Conservation (phyloP, 768 basidiomycete species). For the Calocybe gangraenosa region DNA sequence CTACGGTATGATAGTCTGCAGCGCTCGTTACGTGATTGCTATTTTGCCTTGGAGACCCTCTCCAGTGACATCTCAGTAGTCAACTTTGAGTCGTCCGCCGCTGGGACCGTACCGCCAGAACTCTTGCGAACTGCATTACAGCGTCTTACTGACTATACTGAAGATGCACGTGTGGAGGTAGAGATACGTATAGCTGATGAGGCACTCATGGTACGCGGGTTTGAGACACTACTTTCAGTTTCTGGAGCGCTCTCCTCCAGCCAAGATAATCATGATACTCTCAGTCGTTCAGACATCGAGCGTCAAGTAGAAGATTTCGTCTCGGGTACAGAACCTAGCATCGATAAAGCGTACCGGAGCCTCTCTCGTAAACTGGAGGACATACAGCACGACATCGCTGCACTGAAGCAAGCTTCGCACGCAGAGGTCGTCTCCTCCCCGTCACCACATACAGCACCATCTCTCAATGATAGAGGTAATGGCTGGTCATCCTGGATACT, state of each 20-base stretch:
- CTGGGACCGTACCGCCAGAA: slow-evolving; percentile 20
- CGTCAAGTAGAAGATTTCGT: slow-evolving; percentile 53
- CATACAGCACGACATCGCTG: slow-evolving; percentile 72
- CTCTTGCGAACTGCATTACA: slow-evolving; percentile 50
- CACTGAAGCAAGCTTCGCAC: slow-evolving; percentile 57
- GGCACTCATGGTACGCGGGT: slow-evolving; percentile 58
- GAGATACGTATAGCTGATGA: slow-evolving; percentile 79
- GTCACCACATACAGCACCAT: slow-evolving; percentile 9
- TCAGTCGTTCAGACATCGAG: slow-evolving; percentile 35
- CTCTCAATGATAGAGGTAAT: slow-evolving; percentile 6
- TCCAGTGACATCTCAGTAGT: slow-evolving; percentile 29
- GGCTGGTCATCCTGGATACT: slow-evolving; percentile 60
- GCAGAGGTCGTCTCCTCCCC: slow-evolving; percentile 28
- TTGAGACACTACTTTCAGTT: slow-evolving; percentile 61
- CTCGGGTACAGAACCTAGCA: slow-evolving; percentile 44
- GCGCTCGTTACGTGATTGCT: slow-evolving; percentile 34
- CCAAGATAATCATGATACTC: slow-evolving; percentile 16
- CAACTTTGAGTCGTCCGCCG: slow-evolving; percentile 10
- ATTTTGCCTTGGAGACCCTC: slow-evolving; percentile 59
- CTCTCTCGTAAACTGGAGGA: slow-evolving; percentile 65
- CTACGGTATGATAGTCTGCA: slow-evolving; percentile 24
- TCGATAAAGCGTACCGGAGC: slow-evolving; percentile 40
- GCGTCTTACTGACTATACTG: slow-evolving; percentile 68
- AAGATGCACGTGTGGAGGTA: slow-evolving; percentile 78
- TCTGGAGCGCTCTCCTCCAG: slow-evolving; percentile 38